These are phyloP conservation scores for Naematelia aurantialba DNA, from an alignment of 768 basidiomycete genomes.

Conservation along the genomic window DNA sequence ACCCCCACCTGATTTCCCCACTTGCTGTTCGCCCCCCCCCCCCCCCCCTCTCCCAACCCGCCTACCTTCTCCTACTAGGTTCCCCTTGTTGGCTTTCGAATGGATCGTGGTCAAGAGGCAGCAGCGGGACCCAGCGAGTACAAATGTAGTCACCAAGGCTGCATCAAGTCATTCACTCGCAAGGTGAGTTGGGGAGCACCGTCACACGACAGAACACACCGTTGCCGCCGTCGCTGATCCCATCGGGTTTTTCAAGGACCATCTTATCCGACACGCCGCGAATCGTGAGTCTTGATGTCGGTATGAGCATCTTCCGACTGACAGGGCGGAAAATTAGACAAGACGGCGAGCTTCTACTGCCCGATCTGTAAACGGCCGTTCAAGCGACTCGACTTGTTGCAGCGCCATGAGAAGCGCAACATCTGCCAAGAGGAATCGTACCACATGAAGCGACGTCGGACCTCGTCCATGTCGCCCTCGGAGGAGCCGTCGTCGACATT, in stretches of 20 bases:
- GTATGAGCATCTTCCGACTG: not conserved
- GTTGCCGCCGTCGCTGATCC: not conserved
- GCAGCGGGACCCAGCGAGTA: too few relatives aligned
- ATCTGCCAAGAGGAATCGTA: conserved; percentile 21
- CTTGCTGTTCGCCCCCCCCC: too few relatives aligned
- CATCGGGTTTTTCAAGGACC: conserved; percentile 28
- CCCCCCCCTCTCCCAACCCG: too few relatives aligned
- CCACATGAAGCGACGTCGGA: not conserved
- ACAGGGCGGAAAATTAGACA: conserved; percentile 14
- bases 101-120: too few relatives aligned
- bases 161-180: conserved; percentile 37
- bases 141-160: conserved; percentile 22
- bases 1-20: too few relatives aligned
- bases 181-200: conserved; percentile 24
- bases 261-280: conserved; percentile 33
- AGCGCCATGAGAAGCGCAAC: conserved; percentile 34
- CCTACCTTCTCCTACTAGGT: too few relatives aligned
- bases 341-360: conserved; percentile 18
- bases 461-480: not conserved
- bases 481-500: not conserved
- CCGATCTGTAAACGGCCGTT: conserved; percentile 26
- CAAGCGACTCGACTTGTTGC: conserved; percentile 37
- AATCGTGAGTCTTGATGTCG: conserved; percentile 27
- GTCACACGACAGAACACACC: conserved; percentile 2
- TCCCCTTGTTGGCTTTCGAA: too few relatives aligned